These are phyloP conservation scores for Termitomyces bulborhizus DNA, from an alignment of 768 basidiomycete species.

Conservation along the genomic window DNA sequence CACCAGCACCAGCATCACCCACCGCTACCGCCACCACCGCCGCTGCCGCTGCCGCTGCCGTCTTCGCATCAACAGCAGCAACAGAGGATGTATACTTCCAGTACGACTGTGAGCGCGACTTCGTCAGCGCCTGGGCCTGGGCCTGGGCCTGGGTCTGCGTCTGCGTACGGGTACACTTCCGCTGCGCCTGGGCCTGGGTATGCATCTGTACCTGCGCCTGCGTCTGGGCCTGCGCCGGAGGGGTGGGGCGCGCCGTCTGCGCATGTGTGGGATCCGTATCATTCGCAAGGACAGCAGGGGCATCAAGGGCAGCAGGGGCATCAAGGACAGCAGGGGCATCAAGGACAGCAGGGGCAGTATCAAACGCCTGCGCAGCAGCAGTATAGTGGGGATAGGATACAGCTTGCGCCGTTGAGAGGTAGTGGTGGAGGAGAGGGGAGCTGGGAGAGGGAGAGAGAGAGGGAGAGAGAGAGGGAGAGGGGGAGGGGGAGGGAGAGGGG, in stretches of 20 bases:
- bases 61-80: not conserved
- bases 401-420: conserved; percentile 47
- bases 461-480: not conserved
- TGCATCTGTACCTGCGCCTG: not conserved
- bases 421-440: not conserved
- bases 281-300: not conserved
- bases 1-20: conserved; percentile 20
- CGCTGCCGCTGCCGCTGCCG: not conserved
- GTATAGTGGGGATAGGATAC: conserved; percentile 34
- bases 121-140: not conserved
- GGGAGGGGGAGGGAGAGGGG: not conserved
- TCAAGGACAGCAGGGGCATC: not conserved
- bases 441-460: conserved; percentile 5
- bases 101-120: conserved; percentile 4
- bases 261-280: conserved; percentile 1
- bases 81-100: conserved; percentile 13
- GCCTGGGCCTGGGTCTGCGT: not conserved
- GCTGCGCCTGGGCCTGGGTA: not conserved
- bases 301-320: not conserved
- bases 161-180: not conserved
- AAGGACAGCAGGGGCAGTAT: not conserved
- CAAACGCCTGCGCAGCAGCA: not conserved
- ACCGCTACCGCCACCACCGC: conserved; percentile 12
- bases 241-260: too few species aligned
- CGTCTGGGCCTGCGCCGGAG: not conserved